phyloP scores from a whole-genome alignment of 768 basidiomycete species.

The Bullera alba region DNA sequence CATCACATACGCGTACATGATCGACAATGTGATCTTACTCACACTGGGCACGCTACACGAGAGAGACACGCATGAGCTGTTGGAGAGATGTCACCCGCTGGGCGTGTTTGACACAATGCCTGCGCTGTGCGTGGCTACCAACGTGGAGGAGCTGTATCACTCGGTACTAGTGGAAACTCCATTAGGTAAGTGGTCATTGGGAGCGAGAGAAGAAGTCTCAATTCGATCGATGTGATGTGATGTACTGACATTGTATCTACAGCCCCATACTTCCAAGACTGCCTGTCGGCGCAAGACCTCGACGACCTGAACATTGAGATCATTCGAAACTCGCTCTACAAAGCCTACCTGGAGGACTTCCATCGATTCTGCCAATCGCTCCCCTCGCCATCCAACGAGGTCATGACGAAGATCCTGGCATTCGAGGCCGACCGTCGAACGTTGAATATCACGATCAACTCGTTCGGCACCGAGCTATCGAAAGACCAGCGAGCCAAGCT shows the following conservation, averaged over 20 bases:
- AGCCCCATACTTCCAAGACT: slow-evolving; percentile 96
- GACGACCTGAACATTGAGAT: slow-evolving; percentile 99
- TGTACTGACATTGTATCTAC: slow-evolving; percentile 5
- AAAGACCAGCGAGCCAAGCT: slow-evolving; percentile 92
- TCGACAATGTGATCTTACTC: slow-evolving; percentile 95
- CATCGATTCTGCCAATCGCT: slow-evolving; percentile 71
- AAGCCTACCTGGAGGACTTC: slow-evolving; percentile 97
- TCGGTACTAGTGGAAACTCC: slow-evolving; percentile 97
- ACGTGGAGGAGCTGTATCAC: slow-evolving; percentile 95
- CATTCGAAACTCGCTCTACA: slow-evolving; percentile 98
- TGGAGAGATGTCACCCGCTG: slow-evolving; percentile 93
- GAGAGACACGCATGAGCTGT: slow-evolving; percentile 89
- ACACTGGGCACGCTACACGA: slow-evolving; percentile 97
- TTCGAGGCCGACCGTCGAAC: slow-evolving; percentile 97
- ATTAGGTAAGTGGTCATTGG: slow-evolving; percentile 78
- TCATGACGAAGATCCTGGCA: slow-evolving; percentile 83
- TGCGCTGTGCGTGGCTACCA: slow-evolving; percentile 96
- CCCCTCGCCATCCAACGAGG: slow-evolving; percentile 76
- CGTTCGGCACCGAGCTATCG: slow-evolving; percentile 86
- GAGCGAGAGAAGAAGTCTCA: no score
- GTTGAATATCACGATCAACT: slow-evolving; percentile 99
- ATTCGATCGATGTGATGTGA: background rate
- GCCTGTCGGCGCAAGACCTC: slow-evolving; percentile 86
- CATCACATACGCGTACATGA: slow-evolving; percentile 98
- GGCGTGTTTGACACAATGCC: slow-evolving; percentile 99